Evolutionary conservation across 352 stramenopile species (phyloP).

Genomic region (Phytophthora pinifolia): DNA sequence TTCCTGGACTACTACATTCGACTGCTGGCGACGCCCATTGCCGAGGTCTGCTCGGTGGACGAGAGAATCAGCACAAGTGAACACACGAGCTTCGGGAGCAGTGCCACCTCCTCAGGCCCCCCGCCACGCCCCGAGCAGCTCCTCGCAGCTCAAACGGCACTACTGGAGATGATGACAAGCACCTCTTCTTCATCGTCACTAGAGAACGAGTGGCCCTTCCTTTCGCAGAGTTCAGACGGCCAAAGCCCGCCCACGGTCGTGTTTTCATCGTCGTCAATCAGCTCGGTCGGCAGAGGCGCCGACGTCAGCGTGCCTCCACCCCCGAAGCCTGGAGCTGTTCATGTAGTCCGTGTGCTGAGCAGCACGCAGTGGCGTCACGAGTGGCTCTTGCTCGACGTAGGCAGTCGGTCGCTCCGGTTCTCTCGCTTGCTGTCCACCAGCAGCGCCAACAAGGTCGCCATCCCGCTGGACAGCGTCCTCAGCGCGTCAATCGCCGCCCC

Average conservation of each 20-base stretch:
- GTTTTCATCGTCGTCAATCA: slow-evolving; percentile 6
- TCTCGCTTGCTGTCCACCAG: slow-evolving; percentile 43
- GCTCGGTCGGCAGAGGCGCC: neutral
- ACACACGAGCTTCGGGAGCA: neutral
- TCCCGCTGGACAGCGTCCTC: slow-evolving; percentile 37
- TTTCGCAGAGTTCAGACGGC: neutral
- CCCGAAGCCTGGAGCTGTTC: slow-evolving; percentile 12
- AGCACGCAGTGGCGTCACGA: slow-evolving; percentile 50
- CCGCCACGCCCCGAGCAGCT: neutral
- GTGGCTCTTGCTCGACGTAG: slow-evolving; percentile 50
- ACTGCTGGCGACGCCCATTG: slow-evolving; percentile 10
- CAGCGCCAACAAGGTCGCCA: slow-evolving; percentile 28
- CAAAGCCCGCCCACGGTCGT: neutral
- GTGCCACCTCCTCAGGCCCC: neutral
- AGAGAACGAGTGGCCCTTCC: slow-evolving; percentile 9
- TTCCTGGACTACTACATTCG: slow-evolving; percentile 46
- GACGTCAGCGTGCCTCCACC: neutral
- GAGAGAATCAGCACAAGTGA: neutral
- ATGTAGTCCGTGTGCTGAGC: slow-evolving; percentile 45
- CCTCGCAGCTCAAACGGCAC: slow-evolving; percentile 2
- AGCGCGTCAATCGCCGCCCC: slow-evolving; percentile 17
- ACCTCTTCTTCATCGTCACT: neutral
- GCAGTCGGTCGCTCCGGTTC: slow-evolving; percentile 38
- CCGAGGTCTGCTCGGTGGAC: slow-evolving; percentile 6
- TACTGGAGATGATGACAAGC: slow-evolving; percentile 9